These are phyloP conservation scores for Thelonectria discophora DNA, from an alignment of 2,329 filamentous ascomycete species.

Conservation along the genomic window DNA sequence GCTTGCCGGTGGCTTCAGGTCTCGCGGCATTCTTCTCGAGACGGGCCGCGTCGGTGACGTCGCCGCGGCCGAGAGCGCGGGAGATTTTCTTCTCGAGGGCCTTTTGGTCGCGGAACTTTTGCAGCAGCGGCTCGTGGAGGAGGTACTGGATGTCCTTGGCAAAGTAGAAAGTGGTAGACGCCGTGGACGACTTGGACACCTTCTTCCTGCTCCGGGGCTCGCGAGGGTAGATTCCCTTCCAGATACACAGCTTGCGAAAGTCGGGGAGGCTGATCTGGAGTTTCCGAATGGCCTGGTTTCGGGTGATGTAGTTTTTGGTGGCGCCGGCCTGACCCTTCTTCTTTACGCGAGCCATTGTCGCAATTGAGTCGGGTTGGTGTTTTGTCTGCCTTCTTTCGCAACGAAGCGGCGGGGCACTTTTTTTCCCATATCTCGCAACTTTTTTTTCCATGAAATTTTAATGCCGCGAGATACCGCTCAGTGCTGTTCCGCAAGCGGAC, in stretches of 20 bases:
- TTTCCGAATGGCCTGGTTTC: constrained; percentile 96
- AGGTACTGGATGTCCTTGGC: constrained; percentile 98
- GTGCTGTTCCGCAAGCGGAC: constrained; percentile 6
- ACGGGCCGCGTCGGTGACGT: constrained; percentile 86
- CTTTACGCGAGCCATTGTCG: constrained; percentile 78
- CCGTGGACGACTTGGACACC: constrained; percentile 88
- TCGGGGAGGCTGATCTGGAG: constrained; percentile 96
- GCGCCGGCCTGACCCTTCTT: constrained; percentile 92
- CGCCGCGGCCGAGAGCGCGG: constrained; percentile 87
- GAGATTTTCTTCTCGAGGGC: constrained; percentile 97
- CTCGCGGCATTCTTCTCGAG: constrained; percentile 87
- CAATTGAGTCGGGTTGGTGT: constrained; percentile 30
- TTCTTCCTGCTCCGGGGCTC: constrained; percentile 98
- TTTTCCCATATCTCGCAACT: constrained; percentile 45
- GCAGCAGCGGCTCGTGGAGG: constrained; percentile 91
- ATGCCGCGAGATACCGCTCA: constrained; percentile 46
- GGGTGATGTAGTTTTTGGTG: constrained; percentile 98
- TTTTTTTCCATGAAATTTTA: constrained; percentile 48
- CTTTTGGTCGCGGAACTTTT: constrained; percentile 98
- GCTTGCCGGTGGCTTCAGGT: constrained; percentile 89
- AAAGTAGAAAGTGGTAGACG: constrained; percentile 91
- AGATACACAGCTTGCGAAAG: constrained; percentile 98
- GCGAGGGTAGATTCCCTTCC: constrained; percentile 98
- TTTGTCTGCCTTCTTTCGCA: constrained; percentile 33
- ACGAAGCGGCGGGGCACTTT: constrained; percentile 47